Evolutionary conservation across 169 alveolate genomes (phyloP).

Genomic region (Plasmodium cynomolgi): DNA sequence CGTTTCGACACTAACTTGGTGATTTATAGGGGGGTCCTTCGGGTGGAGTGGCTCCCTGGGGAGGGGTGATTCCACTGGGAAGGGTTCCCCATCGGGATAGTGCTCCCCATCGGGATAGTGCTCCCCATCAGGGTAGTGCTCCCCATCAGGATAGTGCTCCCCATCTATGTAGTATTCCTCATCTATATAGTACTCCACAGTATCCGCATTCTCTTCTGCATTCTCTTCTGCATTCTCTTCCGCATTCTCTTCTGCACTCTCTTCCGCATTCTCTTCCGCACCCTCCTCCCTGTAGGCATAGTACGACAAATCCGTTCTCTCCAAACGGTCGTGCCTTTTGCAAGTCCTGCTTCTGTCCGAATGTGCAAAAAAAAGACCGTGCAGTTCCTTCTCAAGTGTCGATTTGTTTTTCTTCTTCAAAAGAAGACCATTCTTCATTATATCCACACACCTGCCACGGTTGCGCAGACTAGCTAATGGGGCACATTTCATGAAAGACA

Average conservation of each 20-base stretch:
- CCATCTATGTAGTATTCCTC: not conserved
- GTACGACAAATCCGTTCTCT: not conserved
- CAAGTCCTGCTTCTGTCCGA: not conserved
- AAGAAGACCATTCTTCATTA: not conserved
- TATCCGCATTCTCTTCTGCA: not conserved
- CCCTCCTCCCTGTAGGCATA: not conserved
- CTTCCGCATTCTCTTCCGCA: not conserved
- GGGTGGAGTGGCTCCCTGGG: not conserved
- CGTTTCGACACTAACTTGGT: not conserved
- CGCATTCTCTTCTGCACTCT: not conserved
- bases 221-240: not conserved
- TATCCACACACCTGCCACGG: not conserved
- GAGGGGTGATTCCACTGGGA: not conserved
- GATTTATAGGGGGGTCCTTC: not conserved
- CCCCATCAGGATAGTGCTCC: not conserved
- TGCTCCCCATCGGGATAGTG: not conserved
- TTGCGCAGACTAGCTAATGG: not conserved
- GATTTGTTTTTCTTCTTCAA: slow-evolving; percentile 21
- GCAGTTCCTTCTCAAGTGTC: not conserved
- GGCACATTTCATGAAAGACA: not conserved
- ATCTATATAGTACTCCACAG: not conserved
- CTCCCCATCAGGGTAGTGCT: not conserved
- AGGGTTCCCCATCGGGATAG: not conserved
- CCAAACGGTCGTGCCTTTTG: not conserved
- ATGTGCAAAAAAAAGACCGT: not conserved